Conservation (phyloP, 1,284 basidiomycete species). For the Erythrobasidium hasegawianum region DNA sequence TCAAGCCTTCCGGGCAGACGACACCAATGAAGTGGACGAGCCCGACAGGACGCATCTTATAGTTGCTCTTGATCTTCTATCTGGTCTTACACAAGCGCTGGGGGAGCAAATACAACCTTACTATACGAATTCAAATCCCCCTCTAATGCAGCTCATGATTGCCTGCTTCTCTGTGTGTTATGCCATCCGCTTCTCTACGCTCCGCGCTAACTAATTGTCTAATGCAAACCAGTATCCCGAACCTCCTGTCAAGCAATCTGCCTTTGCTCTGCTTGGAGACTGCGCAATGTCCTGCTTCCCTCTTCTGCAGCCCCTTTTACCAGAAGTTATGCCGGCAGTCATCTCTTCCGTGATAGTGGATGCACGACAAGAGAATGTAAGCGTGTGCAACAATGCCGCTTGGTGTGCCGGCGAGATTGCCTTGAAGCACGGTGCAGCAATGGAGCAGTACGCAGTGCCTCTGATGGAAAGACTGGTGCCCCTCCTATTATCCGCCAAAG, state of each 20-base stretch:
- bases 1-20: slow-evolving; percentile 52
- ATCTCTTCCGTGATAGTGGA: slow-evolving; percentile 86
- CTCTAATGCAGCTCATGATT: slow-evolving; percentile 71
- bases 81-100: slow-evolving; percentile 91
- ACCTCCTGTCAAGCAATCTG: slow-evolving; percentile 90
- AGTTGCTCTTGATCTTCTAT: slow-evolving; percentile 91
- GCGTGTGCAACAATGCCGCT: slow-evolving; percentile 98
- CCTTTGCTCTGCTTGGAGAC: slow-evolving; percentile 95
- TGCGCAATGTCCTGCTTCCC: slow-evolving; percentile 93
- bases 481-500: slow-evolving; percentile 82
- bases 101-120: slow-evolving; percentile 69
- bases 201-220: background rate
- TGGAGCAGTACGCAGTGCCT: slow-evolving; percentile 81
- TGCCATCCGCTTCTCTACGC: background rate
- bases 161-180: slow-evolving; percentile 67
- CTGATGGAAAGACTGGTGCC: slow-evolving; percentile 85
- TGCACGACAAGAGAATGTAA: slow-evolving; percentile 84
- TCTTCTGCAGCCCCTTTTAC: slow-evolving; percentile 76
- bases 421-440: slow-evolving; percentile 55
- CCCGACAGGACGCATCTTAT: slow-evolving; percentile 95
- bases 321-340: slow-evolving; percentile 83
- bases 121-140: slow-evolving; percentile 62
- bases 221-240: slow-evolving; percentile 66
- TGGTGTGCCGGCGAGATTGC: slow-evolving; percentile 99
- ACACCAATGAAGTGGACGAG: slow-evolving; percentile 61